phyloP scores from a whole-genome alignment of 2,329 filamentous ascomycete genomes.

The Tothia fuscella region DNA sequence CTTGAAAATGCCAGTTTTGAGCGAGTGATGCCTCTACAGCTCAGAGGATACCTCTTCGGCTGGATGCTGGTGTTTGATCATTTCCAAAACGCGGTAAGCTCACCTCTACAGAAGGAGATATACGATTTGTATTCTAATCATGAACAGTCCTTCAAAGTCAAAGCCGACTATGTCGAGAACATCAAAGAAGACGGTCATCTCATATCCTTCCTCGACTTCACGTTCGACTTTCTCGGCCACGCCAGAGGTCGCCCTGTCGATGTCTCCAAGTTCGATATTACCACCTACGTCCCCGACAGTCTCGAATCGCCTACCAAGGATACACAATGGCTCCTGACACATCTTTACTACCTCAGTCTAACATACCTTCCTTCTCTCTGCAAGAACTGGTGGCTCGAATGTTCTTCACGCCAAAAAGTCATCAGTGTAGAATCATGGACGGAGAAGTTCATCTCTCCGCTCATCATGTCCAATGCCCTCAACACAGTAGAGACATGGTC shows the following conservation, averaged over 20 bases:
- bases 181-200: constrained; percentile 65
- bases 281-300: constrained; percentile 43
- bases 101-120: background rate
- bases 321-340: constrained; percentile 70
- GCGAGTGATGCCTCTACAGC: constrained; percentile 50
- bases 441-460: constrained; percentile 65
- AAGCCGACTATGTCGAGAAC: constrained; percentile 65
- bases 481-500: constrained; percentile 59
- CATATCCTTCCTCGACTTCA: constrained; percentile 59
- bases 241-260: constrained; percentile 59
- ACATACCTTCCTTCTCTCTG: constrained; percentile 67
- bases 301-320: constrained; percentile 56
- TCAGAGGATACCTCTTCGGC: constrained; percentile 73
- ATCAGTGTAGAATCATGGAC: constrained; percentile 77
- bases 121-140: constrained; percentile 17
- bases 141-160: constrained; percentile 60
- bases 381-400: constrained; percentile 73
- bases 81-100: constrained; percentile 52
- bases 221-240: constrained; percentile 75
- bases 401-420: constrained; percentile 66
- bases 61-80: constrained; percentile 89
- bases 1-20: constrained; percentile 55
- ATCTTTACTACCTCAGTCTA: constrained; percentile 74
- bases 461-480: constrained; percentile 54
- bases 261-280: constrained; percentile 57